Base-by-base conservation (phyloP, 768 basidiomycete genomes). In the Steccherinum ochraceum region DNA sequence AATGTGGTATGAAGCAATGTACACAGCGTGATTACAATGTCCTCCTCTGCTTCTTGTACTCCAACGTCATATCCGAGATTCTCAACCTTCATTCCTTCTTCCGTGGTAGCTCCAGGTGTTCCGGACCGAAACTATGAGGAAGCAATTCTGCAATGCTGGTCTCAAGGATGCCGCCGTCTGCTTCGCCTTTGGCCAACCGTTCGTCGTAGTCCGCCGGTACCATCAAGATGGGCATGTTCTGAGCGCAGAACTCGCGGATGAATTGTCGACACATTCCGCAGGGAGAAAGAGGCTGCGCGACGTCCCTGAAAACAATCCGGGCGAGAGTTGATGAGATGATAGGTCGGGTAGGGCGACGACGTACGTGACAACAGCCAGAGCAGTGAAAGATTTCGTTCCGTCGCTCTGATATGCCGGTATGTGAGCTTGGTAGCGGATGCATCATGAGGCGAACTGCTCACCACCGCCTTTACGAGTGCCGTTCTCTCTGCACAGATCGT, bases 241-340 rank as follows among this genome's bases (percentile, higher is more conserved):
- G 76, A 4, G 77, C 66, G 59, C 89, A 93, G 59, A 95, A 94
- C 60, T 95, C 93, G 52, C 89, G 81, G 45, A 92, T 76, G 46
- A 96, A 78, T 64, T 97, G 94, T 5, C 95, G 85, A 59, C 94
- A 99, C 44, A 94, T 83, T 2, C 95, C 95, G 65, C 96, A 98
- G 0, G 95, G 95, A 1, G 93, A 86, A 44, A 88, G 71, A 0
- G 83, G 63, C 0, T 73, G 62, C 0, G 76, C 59, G 2, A 94
- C 82, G 56, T 95, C 86, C 18, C 90, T 93, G 46, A 5, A 41
- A 23, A 43, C 19, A 40, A 40, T 5, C 24, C n/a, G n/a, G n/a
- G n/a, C n/a, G 30, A 30, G 10, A 7, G 23, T 24, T 12, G 42
- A 18, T 40, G 43, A 45, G 20, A 19, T 13, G 45, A 21, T 13